Base-by-base conservation (phyloP, 306 rosid species). In the Chamaecrista fasciculata region DNA sequence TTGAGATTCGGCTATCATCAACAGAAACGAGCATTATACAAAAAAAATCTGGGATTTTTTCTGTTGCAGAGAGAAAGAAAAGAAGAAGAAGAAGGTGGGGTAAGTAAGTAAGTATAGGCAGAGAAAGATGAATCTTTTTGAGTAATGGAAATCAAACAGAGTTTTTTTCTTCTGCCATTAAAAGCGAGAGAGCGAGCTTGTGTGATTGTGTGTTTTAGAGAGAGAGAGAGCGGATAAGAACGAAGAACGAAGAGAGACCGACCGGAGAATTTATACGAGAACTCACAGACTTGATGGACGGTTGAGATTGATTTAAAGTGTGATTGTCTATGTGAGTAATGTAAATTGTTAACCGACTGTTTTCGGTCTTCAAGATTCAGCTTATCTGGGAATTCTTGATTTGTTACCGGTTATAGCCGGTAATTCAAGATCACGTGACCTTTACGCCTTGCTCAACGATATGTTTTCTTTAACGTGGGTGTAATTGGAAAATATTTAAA, bases 201-300 rank as follows among this genome's bases (percentile, higher is more conserved):
- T n/a, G n/a, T n/a, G n/a, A n/a, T n/a, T 43, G n/a, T 64, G 63
- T 49, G 16, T 50, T 1, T 33, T 36, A 2, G 46, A 24, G 40
- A n/a, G 16, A 11, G 53, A 29, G 39, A n/a, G 12, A 70, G 42
- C 19, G 85, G 92, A 86, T 86, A 86, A 86, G 92, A 74, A 77
- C 83, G 78, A 81, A 18, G 19, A n/a, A n/a, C n/a, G n/a, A n/a
- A 1, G 15, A 29, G 34, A 56, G 42, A 66, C 74, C 29, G 65
- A 83, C 25, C 49, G 64, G 69, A 68, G 14, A 33, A 46, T 74
- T 29, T 67, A 71, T 70, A 62, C 20, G 67, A 52, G 31, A 63
- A 62, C 69, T 57, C 28, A 67, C 1, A 6, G 6, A 0, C 31
- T 11, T 1, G 72, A 36, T 50, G 18, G 12, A 86, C 86, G 91